A percentile compares a stretch with the other conserved stretches of the same genome.
These are phyloP conservation scores for Microcera coccophila DNA, from an alignment of 2,329 filamentous ascomycete species.

Conservation along the genomic window DNA sequence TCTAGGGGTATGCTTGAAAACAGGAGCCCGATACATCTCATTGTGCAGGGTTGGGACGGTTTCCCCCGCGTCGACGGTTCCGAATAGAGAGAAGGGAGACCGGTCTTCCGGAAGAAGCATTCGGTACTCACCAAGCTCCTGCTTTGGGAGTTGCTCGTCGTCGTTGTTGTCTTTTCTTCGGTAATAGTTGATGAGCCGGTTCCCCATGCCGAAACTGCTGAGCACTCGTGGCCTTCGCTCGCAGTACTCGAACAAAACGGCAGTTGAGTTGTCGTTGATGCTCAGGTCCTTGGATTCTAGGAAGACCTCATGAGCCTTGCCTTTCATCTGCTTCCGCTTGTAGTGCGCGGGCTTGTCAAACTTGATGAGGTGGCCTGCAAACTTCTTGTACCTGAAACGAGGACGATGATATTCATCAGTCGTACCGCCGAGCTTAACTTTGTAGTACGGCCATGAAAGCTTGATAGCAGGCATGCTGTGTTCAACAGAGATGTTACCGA, in stretches of 20 bases:
- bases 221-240: conserved; percentile 89
- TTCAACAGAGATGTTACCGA: conserved; percentile 89
- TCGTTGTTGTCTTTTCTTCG: conserved; percentile 72
- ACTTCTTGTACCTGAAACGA: conserved; percentile 66
- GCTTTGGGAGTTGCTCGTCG: conserved; percentile 70
- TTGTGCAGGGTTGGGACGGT: conserved; percentile 90
- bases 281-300: conserved; percentile 76
- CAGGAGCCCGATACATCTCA: conserved; percentile 88
- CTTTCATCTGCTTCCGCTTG: conserved; percentile 80
- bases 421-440: conserved; percentile 72
- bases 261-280: conserved; percentile 81
- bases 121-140: conserved; percentile 82
- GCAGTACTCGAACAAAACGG: conserved; percentile 89
- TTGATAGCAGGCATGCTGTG: conserved; percentile 90
- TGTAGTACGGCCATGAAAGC: conserved; percentile 94
- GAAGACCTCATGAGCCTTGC: conserved; percentile 76
- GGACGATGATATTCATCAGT: conserved; percentile 82
- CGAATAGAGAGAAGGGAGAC: conserved; percentile 93
- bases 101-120: conserved; percentile 89
- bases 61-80: conserved; percentile 86
- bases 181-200: conserved; percentile 94
- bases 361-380: conserved; percentile 63
- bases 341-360: conserved; percentile 68
- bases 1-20: conserved; percentile 81
- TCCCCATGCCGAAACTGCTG: conserved; percentile 97